Conservation (phyloP, 2,329 filamentous ascomycete species). For the Nothophaeocryptopus gaeumannii region DNA sequence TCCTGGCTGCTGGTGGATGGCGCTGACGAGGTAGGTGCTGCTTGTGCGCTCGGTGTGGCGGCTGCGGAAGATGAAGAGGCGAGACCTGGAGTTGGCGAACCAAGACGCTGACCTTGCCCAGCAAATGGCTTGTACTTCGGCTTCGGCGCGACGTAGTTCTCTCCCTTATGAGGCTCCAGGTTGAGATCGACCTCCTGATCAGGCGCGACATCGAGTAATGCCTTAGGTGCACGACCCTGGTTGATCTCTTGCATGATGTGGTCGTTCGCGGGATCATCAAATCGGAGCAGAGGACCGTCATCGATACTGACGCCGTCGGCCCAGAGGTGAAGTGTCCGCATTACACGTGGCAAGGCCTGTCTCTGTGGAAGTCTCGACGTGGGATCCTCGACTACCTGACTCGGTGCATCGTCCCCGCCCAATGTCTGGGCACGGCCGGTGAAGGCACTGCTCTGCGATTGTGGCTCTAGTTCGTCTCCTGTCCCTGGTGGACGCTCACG, state of each 20-base stretch:
- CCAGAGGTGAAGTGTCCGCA: slow-evolving; percentile 75
- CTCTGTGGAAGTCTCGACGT: slow-evolving; percentile 37
- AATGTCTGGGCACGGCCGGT: slow-evolving; percentile 71
- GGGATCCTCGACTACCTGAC: slow-evolving; percentile 65
- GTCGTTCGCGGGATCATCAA: slow-evolving; percentile 74
- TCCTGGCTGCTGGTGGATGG: slow-evolving; percentile 36
- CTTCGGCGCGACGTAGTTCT: slow-evolving; percentile 70
- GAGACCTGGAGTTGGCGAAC: slow-evolving; percentile 70
- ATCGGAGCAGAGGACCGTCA: slow-evolving; percentile 72
- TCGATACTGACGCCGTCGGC: slow-evolving; percentile 81
- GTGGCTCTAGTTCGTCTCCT: slow-evolving; percentile 45
- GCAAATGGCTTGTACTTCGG: slow-evolving; percentile 74
- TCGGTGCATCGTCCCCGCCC: slow-evolving; percentile 72
- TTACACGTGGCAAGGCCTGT: slow-evolving; percentile 50
- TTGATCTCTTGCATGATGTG: slow-evolving; percentile 73
- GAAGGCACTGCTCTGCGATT: slow-evolving; percentile 49
- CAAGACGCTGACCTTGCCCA: slow-evolving; percentile 69
- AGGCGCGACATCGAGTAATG: slow-evolving; percentile 72
- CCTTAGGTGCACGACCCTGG: slow-evolving; percentile 69
- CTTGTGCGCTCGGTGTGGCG: slow-evolving; percentile 33
- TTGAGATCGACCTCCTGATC: slow-evolving; percentile 78
- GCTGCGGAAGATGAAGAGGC: slow-evolving; percentile 33
- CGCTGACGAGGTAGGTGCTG: slow-evolving; percentile 34
- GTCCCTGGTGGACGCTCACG: slow-evolving; percentile 54
- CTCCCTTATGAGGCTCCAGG: slow-evolving; percentile 68